Percentiles rank a stretch among this genome's conserved stretches.
phyloP scores from a whole-genome alignment of 345 rosid species.

The Iberis pinnata region DNA sequence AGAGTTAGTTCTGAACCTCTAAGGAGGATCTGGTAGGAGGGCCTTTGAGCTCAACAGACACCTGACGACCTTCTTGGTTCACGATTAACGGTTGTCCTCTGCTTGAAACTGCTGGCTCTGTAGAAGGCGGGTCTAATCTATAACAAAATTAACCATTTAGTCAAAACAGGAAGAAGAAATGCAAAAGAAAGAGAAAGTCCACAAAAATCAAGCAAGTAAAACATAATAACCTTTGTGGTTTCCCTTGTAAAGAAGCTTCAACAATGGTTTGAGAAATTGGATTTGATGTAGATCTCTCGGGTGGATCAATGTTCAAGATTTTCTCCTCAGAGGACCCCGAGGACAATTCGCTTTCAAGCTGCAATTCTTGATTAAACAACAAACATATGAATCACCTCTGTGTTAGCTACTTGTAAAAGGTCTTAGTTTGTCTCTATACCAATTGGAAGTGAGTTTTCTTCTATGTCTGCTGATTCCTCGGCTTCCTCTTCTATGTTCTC shows the following conservation, averaged over 20 bases:
- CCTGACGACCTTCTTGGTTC: conserved; percentile 29
- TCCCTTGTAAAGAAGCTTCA: conserved; percentile 50
- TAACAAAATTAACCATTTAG: conserved; percentile 31
- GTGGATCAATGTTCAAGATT: conserved; percentile 24
- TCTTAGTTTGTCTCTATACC: conserved; percentile 16
- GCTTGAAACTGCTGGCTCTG: conserved; percentile 28
- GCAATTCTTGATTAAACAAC: conserved; percentile 48
- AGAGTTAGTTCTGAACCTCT: conserved; percentile 43
- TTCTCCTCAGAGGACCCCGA: conserved; percentile 27
- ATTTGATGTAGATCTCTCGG: conserved; percentile 25
- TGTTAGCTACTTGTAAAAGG: conserved; percentile 1
- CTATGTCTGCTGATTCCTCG: conserved; percentile 22
- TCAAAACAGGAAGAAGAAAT: conserved; percentile 11
- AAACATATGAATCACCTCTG: conserved; percentile 24
- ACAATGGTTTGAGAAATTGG: conserved; percentile 23
- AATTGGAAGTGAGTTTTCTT: conserved; percentile 10
- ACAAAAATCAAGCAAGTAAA: conserved; percentile 9
- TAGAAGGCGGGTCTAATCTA: conserved; percentile 51
- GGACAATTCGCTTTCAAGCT: conserved; percentile 35
- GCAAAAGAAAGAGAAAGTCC: neutral
- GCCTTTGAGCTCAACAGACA: conserved; percentile 33
- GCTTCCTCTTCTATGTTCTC: conserved; percentile 23
- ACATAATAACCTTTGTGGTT: conserved; percentile 51
- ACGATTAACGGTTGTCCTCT: conserved; percentile 22
- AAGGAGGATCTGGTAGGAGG: conserved; percentile 38